phyloP scores from a whole-genome alignment of 768 basidiomycete species.

The Trametes gibbosa region DNA sequence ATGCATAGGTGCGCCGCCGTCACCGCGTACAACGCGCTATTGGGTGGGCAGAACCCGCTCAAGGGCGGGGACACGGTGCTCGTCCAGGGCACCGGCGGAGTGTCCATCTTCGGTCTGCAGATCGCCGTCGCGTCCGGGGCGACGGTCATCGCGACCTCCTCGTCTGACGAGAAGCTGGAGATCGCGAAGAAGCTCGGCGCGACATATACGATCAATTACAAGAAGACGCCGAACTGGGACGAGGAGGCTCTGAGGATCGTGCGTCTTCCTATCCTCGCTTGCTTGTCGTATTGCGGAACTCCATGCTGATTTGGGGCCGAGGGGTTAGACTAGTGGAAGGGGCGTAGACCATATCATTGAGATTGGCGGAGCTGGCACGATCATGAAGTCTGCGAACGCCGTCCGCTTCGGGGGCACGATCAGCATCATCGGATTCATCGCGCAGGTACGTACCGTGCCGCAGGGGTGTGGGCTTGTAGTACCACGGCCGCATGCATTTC shows the following conservation, averaged over 20 bases:
- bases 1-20: constrained; percentile 49
- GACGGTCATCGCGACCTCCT: constrained; percentile 63
- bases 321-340: constrained; percentile 28
- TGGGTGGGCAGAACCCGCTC: constrained; percentile 42
- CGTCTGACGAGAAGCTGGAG: constrained; percentile 61
- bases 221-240: constrained; percentile 55
- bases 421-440: constrained; percentile 50
- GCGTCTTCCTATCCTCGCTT: constrained; percentile 9
- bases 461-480: too few species aligned
- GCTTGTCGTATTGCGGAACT: too few species aligned
- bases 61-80: constrained; percentile 62
- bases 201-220: constrained; percentile 63
- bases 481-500: too few species aligned
- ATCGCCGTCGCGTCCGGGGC: constrained; percentile 63
- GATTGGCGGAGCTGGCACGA: constrained; percentile 55
- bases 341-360: constrained; percentile 41
- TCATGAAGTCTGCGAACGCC: constrained; percentile 43
- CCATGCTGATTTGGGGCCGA: neutral
- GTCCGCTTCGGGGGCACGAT: constrained; percentile 42
- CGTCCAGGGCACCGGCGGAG: constrained; percentile 55
- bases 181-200: constrained; percentile 50
- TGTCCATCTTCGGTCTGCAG: constrained; percentile 57
- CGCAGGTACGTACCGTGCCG: constrained; percentile 32
- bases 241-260: constrained; percentile 47
- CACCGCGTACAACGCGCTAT: constrained; percentile 61